Conservation (phyloP, 129 eudicot species). For the Rutidosis leptorrhynchoides region DNA sequence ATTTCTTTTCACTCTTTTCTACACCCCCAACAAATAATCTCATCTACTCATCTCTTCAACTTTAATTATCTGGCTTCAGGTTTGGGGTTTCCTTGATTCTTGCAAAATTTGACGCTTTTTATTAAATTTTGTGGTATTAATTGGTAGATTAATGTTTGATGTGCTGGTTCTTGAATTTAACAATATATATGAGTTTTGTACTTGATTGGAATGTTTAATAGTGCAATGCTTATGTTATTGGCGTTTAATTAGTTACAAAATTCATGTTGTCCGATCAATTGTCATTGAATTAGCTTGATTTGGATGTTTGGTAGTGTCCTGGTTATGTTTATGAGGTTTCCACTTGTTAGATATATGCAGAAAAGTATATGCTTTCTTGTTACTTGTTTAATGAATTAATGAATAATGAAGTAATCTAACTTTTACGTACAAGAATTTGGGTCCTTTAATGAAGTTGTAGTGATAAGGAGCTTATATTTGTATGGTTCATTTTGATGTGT, state of each 20-base stretch:
- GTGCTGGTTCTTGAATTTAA: neutral
- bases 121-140: constrained; percentile 9
- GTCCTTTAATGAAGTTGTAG: neutral
- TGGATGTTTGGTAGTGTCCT: neutral
- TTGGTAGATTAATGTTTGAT: constrained; percentile 25
- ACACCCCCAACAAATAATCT: neutral
- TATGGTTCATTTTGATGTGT: constrained; percentile 19
- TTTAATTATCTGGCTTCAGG: constrained; percentile 23
- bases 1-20: constrained; percentile 15
- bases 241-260: constrained; percentile 22
- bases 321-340: neutral
- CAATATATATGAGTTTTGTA: neutral
- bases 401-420: too few relatives aligned
- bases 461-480: too few relatives aligned
- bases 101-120: constrained; percentile 9
- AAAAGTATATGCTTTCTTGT: neutral
- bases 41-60: constrained; percentile 14
- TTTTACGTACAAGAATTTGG: neutral
- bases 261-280: neutral
- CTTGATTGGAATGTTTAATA: neutral
- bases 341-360: neutral
- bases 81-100: constrained; percentile 1
- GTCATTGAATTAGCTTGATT: neutral
- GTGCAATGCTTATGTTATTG: constrained; percentile 17
- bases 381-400: neutral